Percentiles rank a stretch among this genome's conserved stretches.
phyloP scores from a whole-genome alignment of 441 rosid species.

The Gossypium trilobum region DNA sequence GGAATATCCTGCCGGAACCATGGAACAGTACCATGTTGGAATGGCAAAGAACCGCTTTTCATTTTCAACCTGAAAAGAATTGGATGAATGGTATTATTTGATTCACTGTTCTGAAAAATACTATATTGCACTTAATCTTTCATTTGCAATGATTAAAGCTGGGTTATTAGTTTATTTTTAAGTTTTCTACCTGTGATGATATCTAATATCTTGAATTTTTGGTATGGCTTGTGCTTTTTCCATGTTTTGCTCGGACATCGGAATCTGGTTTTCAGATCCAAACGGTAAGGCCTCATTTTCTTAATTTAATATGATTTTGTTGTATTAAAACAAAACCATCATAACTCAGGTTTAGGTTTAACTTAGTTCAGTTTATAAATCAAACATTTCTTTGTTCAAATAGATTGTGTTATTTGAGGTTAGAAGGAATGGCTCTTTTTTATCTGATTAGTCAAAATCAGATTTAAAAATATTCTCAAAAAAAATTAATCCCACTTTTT shows the following conservation, averaged over 20 bases:
- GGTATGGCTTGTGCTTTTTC: not conserved
- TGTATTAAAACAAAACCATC: too few relatives aligned
- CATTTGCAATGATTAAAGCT: not conserved
- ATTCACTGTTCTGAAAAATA: not conserved
- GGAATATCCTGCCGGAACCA: conserved; percentile 22
- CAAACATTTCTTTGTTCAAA: too few relatives aligned
- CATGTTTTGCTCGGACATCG: conserved; percentile 12
- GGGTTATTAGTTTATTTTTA: not conserved
- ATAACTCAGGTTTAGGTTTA: too few relatives aligned
- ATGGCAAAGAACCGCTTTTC: conserved; percentile 83
- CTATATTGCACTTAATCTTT: not conserved
- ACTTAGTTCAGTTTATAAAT: too few relatives aligned
- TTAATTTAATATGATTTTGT: too few relatives aligned
- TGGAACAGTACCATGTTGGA: conserved; percentile 86
- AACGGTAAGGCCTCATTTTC: conserved; percentile 39
- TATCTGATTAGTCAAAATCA: too few relatives aligned
- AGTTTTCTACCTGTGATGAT: not conserved
- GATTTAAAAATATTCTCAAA: too few relatives aligned
- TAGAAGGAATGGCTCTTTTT: too few relatives aligned
- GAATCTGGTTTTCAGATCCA: conserved; percentile 51
- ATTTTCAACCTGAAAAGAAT: conserved; percentile 76
- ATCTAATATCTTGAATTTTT: not conserved
- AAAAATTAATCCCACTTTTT: too few relatives aligned
- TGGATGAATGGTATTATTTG: conserved; percentile 83
- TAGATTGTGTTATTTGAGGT: too few relatives aligned